Base-by-base conservation (phyloP, 176 grass and related monocot species). In the Elymus sibiricus region DNA sequence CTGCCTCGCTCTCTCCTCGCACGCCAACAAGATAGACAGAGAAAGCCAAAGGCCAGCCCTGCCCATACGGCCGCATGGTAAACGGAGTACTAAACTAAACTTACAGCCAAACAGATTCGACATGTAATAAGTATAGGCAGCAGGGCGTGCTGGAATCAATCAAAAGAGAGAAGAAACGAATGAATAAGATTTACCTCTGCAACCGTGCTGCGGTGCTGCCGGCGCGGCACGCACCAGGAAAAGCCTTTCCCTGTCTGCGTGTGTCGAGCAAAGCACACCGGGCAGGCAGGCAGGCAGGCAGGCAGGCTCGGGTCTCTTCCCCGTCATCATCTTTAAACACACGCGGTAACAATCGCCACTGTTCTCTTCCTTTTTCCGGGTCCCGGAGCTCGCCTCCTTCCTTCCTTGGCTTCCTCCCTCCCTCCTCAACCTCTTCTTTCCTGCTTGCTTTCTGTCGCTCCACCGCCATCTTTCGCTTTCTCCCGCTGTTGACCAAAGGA, bases 371-470 rank as follows among this genome's bases (percentile, higher is more conserved):
- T 91, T 91, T 95, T 84, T 59, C 69, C 56, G 86, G 76, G 72
- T 64, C 89, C 72, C 83, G 85, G 85, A 90, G 82, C 78, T 22
- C 61, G 74, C 65, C 49, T 75, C 47, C 71, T 29, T 75, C 46
- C 71, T 29, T 75, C 46, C 40, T 62, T 67, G 19, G 25, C n/a
- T 27, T 5, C 16, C 15, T 66, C 26, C 16, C 15, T 66, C 26
- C 79, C 2, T 26, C 49, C 29, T 62, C 89, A 66, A 79, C 22
- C 61, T 47, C 42, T 76, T 27, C 76, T 63, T 61, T 63, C 83
- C 16, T 21, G 56, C 77, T 86, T 90, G 86, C 94, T 84, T 91
- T 92, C 81, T 79, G 84, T 92, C 92, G 69, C 88, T 82, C 91
- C 90, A 51, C n/a, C 64, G 62, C 83, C 67, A 59, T 87, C 87